Evolutionary conservation across 2,329 filamentous ascomycete genomes (phyloP), one percentile per base, ranked within the genome.

Genomic region (Cladosporium sp.): DNA sequence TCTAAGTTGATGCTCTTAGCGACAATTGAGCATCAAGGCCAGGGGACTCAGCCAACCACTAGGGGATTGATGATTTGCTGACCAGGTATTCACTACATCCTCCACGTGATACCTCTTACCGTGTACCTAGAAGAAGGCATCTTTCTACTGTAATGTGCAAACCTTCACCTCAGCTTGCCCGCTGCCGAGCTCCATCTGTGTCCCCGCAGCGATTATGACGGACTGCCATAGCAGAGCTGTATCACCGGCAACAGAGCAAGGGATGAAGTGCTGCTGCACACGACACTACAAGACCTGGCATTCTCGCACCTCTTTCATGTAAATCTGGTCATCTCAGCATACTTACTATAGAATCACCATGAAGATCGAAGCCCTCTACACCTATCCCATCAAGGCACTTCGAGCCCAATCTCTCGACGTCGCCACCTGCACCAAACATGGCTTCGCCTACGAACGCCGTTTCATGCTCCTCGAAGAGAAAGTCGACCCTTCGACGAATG

Each of bases 331-430:
- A 0, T 46, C 30, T 13, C n/a, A 46, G n/a, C 39, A 54, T 54
- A 54, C 51, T 30, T 8, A 32, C 28, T 10, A 14, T 53, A 1
- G 5, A 26, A 26, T 21, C 56, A 58, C 7, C 18, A 74, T 75
- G 72, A 71, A 72, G 39, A 69, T 75, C 32, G 66, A 68, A 53
- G 70, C 81, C 76, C 77, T 83, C 16, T 80, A 80, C 65, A 75
- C 78, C 6, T 83, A 83, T 65, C 81, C 81, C 2, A 80, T 83
- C 73, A 83, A 83, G 69, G 79, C 80, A 16, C 73, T 83, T 7
- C 77, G 80, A 18, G 75, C 72, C 2, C 74, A 78, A 5, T 75
- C 78, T 23, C 71, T 81, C 28, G 71, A 75, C 2, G 72, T 74
- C 46, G 77, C 79, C 18, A 68, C 77, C 56, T 77, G 80, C 21